Conservation (phyloP, 2,329 filamentous ascomycete genomes). For the Rhexocercosporidium sp. region DNA sequence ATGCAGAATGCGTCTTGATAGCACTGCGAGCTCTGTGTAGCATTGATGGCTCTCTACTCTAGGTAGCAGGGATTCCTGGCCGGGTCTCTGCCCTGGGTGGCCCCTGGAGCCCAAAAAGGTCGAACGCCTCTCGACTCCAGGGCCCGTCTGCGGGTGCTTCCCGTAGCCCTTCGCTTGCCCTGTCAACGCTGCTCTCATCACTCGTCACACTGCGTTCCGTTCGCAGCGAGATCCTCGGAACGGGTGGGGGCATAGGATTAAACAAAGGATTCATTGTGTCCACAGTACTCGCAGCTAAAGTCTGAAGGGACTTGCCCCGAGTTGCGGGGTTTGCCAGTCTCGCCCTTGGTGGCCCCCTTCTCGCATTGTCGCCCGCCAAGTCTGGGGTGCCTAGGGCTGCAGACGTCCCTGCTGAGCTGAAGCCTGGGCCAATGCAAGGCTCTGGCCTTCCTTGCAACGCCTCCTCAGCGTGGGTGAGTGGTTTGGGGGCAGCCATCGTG, state of each 20-base stretch:
- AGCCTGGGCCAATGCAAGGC: background rate
- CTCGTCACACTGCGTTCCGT: conserved; percentile 2
- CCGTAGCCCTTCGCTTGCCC: background rate
- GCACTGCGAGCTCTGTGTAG: background rate
- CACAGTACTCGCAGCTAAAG: conserved; percentile 30
- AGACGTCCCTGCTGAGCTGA: background rate
- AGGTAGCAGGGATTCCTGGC: conserved; percentile 3
- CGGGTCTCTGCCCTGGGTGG: conserved; percentile 24
- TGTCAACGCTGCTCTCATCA: conserved; percentile 10
- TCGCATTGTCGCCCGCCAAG: background rate
- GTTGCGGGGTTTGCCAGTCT: conserved; percentile 37
- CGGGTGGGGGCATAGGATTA: conserved; percentile 26
- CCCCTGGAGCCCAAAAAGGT: conserved; percentile 42
- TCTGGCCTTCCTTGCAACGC: background rate
- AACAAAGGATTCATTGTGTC: conserved; percentile 27
- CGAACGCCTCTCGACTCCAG: conserved; percentile 45
- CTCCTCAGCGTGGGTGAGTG: background rate
- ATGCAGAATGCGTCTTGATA: background rate
- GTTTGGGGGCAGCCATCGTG: conserved; percentile 5
- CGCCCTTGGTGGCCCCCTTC: conserved; percentile 18
- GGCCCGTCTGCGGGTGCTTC: conserved; percentile 31
- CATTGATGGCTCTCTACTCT: background rate
- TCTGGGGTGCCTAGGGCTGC: conserved; percentile 7
- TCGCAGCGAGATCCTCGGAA: conserved; percentile 20
- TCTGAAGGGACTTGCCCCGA: conserved; percentile 35